Evolutionary conservation across 2,329 filamentous ascomycete species (phyloP).

Genomic region (Aspergillus flavus): DNA sequence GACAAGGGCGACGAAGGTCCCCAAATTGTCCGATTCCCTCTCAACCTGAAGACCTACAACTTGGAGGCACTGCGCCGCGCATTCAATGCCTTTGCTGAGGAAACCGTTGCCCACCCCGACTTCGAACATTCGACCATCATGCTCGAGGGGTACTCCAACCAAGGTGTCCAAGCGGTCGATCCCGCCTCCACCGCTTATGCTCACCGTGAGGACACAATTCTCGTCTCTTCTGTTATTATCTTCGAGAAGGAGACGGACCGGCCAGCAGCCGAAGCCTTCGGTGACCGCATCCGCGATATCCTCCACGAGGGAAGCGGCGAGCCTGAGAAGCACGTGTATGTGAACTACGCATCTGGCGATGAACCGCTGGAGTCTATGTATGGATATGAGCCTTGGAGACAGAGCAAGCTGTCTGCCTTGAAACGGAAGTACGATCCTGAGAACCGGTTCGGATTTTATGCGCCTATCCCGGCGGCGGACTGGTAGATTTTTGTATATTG

Average conservation of each 20-base stretch:
- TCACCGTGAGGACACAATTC: constrained; percentile 46
- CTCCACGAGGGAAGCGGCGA: constrained; percentile 40
- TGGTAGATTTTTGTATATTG: constrained; percentile 6
- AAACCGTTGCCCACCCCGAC: constrained; percentile 27
- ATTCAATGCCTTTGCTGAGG: constrained; percentile 37
- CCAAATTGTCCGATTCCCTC: constrained; percentile 44
- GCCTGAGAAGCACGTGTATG: constrained; percentile 43
- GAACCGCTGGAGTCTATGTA: constrained; percentile 50
- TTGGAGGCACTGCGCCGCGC: constrained; percentile 32
- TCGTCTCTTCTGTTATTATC: constrained; percentile 41
- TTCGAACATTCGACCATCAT: constrained; percentile 48
- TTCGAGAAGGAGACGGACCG: constrained; percentile 42
- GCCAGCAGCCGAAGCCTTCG: constrained; percentile 36
- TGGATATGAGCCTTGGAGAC: constrained; percentile 54
- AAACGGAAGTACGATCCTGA: constrained; percentile 37
- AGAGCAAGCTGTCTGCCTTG: constrained; percentile 43
- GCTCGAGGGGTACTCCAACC: constrained; percentile 55
- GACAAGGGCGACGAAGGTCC: constrained; percentile 35
- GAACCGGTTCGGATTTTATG: constrained; percentile 29
- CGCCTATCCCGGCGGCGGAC: constrained; percentile 27
- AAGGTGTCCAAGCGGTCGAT: constrained; percentile 44
- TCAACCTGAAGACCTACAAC: constrained; percentile 44
- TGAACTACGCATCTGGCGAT: constrained; percentile 57
- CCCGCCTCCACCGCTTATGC: constrained; percentile 46
- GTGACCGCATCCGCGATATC: constrained; percentile 43